A percentile compares a stretch with the other conserved stretches of the same genome.
Evolutionary conservation across 2,329 filamentous ascomycete species (phyloP).

Genomic region (Plectosphaerella cucumerina): DNA sequence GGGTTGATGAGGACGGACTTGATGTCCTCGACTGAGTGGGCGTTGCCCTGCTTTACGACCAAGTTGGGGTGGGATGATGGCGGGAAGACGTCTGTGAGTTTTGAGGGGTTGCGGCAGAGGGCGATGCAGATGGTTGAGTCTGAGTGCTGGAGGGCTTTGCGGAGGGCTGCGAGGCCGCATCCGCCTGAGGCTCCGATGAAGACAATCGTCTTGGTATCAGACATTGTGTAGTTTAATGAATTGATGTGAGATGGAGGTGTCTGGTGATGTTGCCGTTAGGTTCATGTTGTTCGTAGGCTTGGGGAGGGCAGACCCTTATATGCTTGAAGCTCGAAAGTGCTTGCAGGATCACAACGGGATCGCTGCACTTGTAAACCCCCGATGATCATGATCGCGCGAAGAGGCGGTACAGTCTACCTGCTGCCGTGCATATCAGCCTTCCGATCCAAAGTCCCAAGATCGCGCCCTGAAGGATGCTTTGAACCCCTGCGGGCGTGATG

Average conservation of each 20-base stretch:
- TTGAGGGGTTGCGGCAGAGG: constrained; percentile 35
- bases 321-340: no score
- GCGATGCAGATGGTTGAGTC: constrained; percentile 27
- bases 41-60: constrained; percentile 32
- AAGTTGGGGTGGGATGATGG: constrained; percentile 25
- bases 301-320: no score
- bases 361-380: no score
- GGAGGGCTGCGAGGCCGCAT: constrained; percentile 32
- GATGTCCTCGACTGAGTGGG: constrained; percentile 27
- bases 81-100: constrained; percentile 28
- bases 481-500: no score
- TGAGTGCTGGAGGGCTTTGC: constrained; percentile 20
- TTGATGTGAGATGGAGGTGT: background rate
- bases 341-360: no score
- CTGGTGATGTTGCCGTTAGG: background rate
- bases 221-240: constrained; percentile 3
- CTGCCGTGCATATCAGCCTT: no score
- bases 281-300: no score
- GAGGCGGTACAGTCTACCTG: no score
- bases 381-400: no score
- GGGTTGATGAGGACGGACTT: constrained; percentile 23
- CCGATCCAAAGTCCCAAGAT: no score
- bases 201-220: constrained; percentile 20
- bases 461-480: no score
- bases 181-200: constrained; percentile 40